Base-by-base conservation (phyloP, 371 early-diverging fungal species). In the Rhizopus delemar region DNA sequence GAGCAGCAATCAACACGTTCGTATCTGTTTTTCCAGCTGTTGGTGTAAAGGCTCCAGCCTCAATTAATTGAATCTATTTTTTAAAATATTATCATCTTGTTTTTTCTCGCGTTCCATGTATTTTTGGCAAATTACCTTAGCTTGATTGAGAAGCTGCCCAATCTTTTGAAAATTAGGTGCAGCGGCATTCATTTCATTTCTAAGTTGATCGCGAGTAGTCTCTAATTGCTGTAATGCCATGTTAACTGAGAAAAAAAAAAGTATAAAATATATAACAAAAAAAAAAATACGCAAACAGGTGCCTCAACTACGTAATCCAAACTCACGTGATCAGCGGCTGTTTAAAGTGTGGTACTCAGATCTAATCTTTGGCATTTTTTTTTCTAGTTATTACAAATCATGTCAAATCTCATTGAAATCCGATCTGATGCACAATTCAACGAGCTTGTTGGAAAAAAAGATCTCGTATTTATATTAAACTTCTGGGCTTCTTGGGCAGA, bases 401-500 rank as follows among this genome's bases (percentile, higher is more conserved):
- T 63, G 67, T 36, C 65, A 46, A 80, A 77, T 56, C 58, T 75
- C 46, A 60, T 67, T 31, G 80, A 80, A n/a, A 73, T 80, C 33
- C 71, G 61, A n/a, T 65, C 60, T 54, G 80, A 77, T 41, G 53
- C 56, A 9, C 74, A 80, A 55, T 77, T 80, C 54, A 56, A 51
- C 11, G 68, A 69, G 9, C 50, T 68, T 11, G 46, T 59, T 31
- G 22, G 62, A 36, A 73, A 69, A 46, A 71, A 70, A 41, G 69
- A 76, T 55, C 57, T 71, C 12, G 78, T 81, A 16, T 62, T 72
- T 53, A 75, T 83, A 8, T 71, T 95, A 55, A 89, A 93, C 79
- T 96, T 96, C 72, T 93, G 90, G 90, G 98, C 97, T 11, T 55
- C 77, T 39, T 97, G 95, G 95, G 93, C 93, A 41, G 86, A 86